Evolutionary conservation across 352 stramenopile genomes (phyloP), one percentile per base, ranked within the genome.

Genomic region (Globisporangium canariense): DNA sequence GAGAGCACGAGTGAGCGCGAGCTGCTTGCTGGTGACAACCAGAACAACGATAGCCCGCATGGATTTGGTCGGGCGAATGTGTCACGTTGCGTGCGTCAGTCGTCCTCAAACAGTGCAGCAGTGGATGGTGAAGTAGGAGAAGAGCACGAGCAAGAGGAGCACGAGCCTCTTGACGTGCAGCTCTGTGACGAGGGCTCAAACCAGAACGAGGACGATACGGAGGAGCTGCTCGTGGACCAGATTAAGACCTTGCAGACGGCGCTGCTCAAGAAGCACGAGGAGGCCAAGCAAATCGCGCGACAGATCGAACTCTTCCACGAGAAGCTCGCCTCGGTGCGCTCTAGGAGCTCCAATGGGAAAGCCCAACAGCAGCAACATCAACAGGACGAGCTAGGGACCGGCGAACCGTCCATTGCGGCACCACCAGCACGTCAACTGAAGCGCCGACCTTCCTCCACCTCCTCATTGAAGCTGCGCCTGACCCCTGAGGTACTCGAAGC

Each of bases 201-300:
- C 58, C 77, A 89, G 34, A 78, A 74, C 36, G 79, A 85, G n/a
- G 78, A 77, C 10, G 76, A 92, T 10, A 69, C 67, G 14, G 86
- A 94, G 66, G 71, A 82, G 46, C 70, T 79, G 32, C 69, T 94
- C 20, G 58, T 86, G 13, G 67, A 83, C 30, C 74, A 90, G 50
- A 89, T 94, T 51, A 79, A 90, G 34, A 67, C 83, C 20, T 71
- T 94, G 4, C 79, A 91, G 52, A 62, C 83, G 1, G 81, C 83
- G 53, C 67, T 94, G 10, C 60, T 81, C 11, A 82, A 78, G 59
- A 94, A 94, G 58, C 77, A 93, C 54, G 83, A 94, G 74, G 86
- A 94, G 67, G 78, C 77, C 13, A 88, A 86, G 59, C 74, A 86
- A 55, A 86, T 89, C 46, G 78, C 78, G 9, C 71, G 77, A 1